Base-by-base conservation (phyloP, 1,284 basidiomycete genomes). In the Ceratobasidium sp. region DNA sequence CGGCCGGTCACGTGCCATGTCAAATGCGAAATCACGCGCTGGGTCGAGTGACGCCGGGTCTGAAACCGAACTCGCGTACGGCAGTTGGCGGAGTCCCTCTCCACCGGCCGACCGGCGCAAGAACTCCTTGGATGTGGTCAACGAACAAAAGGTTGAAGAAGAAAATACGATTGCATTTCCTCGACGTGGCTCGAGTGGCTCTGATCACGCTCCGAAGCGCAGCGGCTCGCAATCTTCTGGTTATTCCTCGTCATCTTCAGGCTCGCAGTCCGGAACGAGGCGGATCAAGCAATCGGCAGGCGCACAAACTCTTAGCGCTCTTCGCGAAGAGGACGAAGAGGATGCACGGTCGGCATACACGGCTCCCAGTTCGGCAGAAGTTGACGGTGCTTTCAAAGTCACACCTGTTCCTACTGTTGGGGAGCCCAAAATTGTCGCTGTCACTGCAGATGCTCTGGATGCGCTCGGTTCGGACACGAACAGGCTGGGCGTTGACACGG, bases 261-360 rank as follows among this genome's bases (percentile, higher is more conserved):
- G 66, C 53, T 76, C 75, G 66, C 75, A 37, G 56, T 68, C 33
- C 51, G 75, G 64, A 39, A 20, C 39, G 10, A 58, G 69, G 33
- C 69, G 69, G 33, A 0, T 53, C 56, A 74, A 74, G 20, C 69
- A 74, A 53, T 74, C 69, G 2, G 69, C 69, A 5, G 69, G 69
- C 13, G 69, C 69, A 13, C 69, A 74, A 51, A 74, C 69, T 20
- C 69, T 74, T 53, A 64, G 58, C 28, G 58, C 58, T 47, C 53
- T 63, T 6, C 69, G 69, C n/a, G 73, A 65, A 78, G 64, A 76
- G 77, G 47, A 81, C 47, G 69, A 74, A 23, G 69, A 74, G 20
- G 69, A 74, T 20, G 58, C 28, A 13, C 69, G 60, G 11, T 74
- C 69, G 42, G 45, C 60, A 15, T 74, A 74, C 51, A 74, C 69